Evolutionary conservation across 345 rosid species (phyloP).

Genomic region (Cardiospermum halicacabum): DNA sequence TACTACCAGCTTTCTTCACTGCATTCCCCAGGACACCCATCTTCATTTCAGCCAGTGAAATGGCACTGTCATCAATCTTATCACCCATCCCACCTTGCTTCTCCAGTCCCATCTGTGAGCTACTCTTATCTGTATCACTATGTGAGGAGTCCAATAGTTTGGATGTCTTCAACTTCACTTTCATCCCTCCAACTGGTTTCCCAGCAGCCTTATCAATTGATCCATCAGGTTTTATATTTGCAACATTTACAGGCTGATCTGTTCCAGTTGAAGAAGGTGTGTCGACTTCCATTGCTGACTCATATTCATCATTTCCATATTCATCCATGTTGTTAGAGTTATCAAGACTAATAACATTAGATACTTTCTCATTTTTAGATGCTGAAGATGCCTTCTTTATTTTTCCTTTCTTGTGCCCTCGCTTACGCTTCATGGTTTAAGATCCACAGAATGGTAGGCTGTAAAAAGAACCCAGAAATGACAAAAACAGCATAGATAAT

Average conservation of each 20-base stretch:
- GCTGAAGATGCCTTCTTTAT: constrained; percentile 25
- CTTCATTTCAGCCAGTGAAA: constrained; percentile 46
- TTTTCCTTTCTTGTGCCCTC: constrained; percentile 62
- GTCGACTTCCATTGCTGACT: constrained; percentile 59
- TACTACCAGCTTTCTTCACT: constrained; percentile 69
- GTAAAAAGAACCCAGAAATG: constrained; percentile 7
- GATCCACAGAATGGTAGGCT: constrained; percentile 5
- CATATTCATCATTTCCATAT: constrained; percentile 43
- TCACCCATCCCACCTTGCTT: constrained; percentile 38
- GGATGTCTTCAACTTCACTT: constrained; percentile 75
- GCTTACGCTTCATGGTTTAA: constrained; percentile 58
- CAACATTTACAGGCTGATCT: constrained; percentile 48
- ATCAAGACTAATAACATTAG: constrained; percentile 21
- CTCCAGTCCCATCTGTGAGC: constrained; percentile 44
- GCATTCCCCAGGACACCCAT: constrained; percentile 36
- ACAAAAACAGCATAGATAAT: background rate
- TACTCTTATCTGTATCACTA: constrained; percentile 54
- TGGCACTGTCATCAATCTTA: constrained; percentile 55
- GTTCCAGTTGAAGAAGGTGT: constrained; percentile 65
- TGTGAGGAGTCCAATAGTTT: constrained; percentile 51
- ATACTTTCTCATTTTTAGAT: constrained; percentile 12
- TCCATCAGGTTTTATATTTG: constrained; percentile 48
- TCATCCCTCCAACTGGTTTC: constrained; percentile 55
- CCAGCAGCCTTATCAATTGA: constrained; percentile 40
- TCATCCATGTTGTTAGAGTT: constrained; percentile 27